Base-by-base conservation (phyloP, 441 rosid species). In the Dalechampia spathulata region DNA sequence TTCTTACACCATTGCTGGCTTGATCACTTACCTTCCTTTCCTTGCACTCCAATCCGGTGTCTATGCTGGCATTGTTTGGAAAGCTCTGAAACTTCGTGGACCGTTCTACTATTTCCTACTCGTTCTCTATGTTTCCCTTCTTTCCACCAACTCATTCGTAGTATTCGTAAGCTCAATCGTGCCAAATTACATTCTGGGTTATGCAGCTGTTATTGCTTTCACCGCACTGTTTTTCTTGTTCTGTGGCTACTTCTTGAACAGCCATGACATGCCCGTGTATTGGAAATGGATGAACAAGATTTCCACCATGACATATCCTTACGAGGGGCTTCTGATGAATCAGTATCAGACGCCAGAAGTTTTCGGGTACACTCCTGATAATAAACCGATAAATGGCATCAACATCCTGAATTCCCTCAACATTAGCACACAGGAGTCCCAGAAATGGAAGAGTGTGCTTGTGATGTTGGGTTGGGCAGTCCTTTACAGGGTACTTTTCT, bases 281-380 rank as follows among this genome's bases (percentile, higher is more conserved):
- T 83, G 90, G 90, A 53, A 40, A 39, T 83, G 86, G 90, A 80
- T 83, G 86, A 83, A 83, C 79, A 78, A 65, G 75, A 43, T 78
- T 49, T 80, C 90, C 19, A 80, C 86, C 3, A 83, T 83, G 76
- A 75, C 86, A 7, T 83, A 80, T 55, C 86, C 84, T 0, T 83
- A 74, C 10, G 91, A 83, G 60, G 87, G 82, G 41, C 75, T 83
- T 7, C 32, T 81, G 75, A 81, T 81, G 91, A 83, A 83, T 49
- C 62, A 83, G 62, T 81, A 62, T 52, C 85, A 79, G 64, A 79
- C 83, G 6, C 1, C 14, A 0, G 28, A 40, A 0, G 3, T 5
- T 2, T 83, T 79, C 28, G 80, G 66, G 19, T 6, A 0, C 2
- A 49, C 47, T 47, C 51, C 20, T 1, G 1, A 1, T 1, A 60